Conservation (phyloP, 1,284 basidiomycete genomes). For the Fomitopsis palustris region DNA sequence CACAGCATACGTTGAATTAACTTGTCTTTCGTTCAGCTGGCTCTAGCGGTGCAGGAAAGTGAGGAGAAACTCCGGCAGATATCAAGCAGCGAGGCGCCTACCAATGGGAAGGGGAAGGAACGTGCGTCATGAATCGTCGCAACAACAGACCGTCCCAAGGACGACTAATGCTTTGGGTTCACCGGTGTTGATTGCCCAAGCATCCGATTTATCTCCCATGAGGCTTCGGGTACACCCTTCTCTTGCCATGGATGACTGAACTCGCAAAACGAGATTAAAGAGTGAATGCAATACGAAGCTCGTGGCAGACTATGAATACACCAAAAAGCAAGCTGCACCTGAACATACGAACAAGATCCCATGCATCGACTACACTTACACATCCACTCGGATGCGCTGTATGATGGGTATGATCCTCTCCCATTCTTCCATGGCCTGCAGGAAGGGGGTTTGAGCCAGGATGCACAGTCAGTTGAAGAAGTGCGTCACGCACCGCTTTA, state of each 20-base stretch:
- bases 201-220: too few relatives aligned
- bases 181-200: too few relatives aligned
- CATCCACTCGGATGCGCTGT: slow-evolving; percentile 84
- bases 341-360: slow-evolving; percentile 12
- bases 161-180: too few relatives aligned
- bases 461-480: neutral
- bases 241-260: too few relatives aligned
- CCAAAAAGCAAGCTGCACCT: neutral
- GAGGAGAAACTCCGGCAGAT: slow-evolving; percentile 50
- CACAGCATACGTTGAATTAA: neutral
- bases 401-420: slow-evolving; percentile 85
- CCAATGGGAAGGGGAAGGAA: slow-evolving; percentile 34
- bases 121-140: slow-evolving; percentile 1
- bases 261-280: neutral
- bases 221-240: too few relatives aligned
- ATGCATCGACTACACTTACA: slow-evolving; percentile 39
- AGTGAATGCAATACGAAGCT: neutral
- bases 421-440: slow-evolving; percentile 88
- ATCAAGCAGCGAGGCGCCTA: slow-evolving; percentile 18
- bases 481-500: slow-evolving; percentile 57
- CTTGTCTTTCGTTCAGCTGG: slow-evolving; percentile 43
- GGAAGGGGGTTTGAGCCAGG: neutral
- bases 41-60: slow-evolving; percentile 77
- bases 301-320: slow-evolving; percentile 16
- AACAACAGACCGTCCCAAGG: too few relatives aligned